Conservation (phyloP, 148 eudicot species). For the Dysphania ambrosioides region DNA sequence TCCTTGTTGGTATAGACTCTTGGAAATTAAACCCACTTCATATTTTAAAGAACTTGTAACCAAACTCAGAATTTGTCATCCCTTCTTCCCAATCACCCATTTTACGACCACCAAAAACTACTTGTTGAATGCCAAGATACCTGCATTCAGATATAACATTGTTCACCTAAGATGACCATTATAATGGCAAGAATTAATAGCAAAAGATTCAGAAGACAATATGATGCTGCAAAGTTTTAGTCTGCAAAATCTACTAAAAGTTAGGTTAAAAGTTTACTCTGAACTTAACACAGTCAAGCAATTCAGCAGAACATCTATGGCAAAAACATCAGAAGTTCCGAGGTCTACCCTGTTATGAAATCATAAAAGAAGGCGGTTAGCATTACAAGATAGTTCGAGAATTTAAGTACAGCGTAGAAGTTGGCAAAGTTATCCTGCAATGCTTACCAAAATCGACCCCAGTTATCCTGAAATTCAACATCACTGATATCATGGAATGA, state of each 20-base stretch:
- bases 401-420: background rate
- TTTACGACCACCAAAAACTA: slow-evolving; percentile 76
- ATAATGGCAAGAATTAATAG: background rate
- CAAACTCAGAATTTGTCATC: slow-evolving; percentile 68
- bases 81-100: slow-evolving; percentile 99
- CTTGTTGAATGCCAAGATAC: slow-evolving; percentile 84
- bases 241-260: background rate
- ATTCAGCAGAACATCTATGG: slow-evolving; percentile 86
- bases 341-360: slow-evolving; percentile 79
- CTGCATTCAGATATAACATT: slow-evolving; percentile 34
- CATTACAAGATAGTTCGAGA: background rate
- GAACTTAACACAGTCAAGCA: slow-evolving; percentile 91
- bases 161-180: background rate
- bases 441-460: slow-evolving; percentile 89
- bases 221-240: background rate
- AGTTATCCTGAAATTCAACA: slow-evolving; percentile 92
- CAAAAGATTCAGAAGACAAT: background rate
- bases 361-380: slow-evolving; percentile 9
- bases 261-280: slow-evolving; percentile 49
- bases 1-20: background rate
- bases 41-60: slow-evolving; percentile 72
- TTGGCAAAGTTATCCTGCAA: slow-evolving; percentile 11
- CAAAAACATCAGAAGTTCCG: slow-evolving; percentile 82
- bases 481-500: slow-evolving; percentile 91
- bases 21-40: slow-evolving; percentile 29